Base-by-base conservation (phyloP, 2,329 filamentous ascomycete genomes). In the Boeremia lycopersici region DNA sequence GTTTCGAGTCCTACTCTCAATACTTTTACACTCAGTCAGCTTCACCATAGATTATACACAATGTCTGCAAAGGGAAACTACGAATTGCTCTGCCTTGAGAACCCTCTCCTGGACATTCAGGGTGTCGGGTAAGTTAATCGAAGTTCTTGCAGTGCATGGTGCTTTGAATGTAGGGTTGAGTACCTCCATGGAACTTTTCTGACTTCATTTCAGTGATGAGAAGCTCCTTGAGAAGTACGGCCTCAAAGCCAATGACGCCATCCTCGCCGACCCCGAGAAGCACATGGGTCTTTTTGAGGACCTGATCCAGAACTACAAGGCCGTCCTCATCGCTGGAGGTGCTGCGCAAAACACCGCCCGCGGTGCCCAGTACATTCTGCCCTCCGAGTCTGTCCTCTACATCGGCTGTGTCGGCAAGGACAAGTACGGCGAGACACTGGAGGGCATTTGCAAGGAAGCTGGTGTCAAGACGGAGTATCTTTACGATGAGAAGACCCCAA, bases 61-160 rank as follows among this genome's bases (percentile, higher is more conserved):
- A 96, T 96, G 91, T 83, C 90, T 74, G 77, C 87, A 67, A 74
- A 78, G 68, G 89, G 92, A 80, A 88, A 92, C 78, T 98, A 89
- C 81, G 84, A 90, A 78, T 89, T 99, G 71, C 84, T 98, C 73
- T 95, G 89, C 79, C 81, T 99, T 71, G 95, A 97, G 88, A 99
- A 99, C 80, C 95, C 95, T 77, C 88, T 99, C 70, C 89, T 99
- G 71, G 93, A 99, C 76, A 99, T 99, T 77, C 93, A 97, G 81
- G 95, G 89, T 69, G 77, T 82, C 69, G 86, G 84, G 86, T 87
- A 78, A 61, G 80, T 75, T 31, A 11, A 43, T 49, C 33, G 33
- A 3, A 43, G 4, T 12, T 17, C 28, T 11, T 13, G 8, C 34
- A 12, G 25, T 30, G 34, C 46, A 41, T 12, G 13, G 6, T 9